phyloP scores from a whole-genome alignment of 2,329 filamentous ascomycete species.

The Nothophoma quercina region DNA sequence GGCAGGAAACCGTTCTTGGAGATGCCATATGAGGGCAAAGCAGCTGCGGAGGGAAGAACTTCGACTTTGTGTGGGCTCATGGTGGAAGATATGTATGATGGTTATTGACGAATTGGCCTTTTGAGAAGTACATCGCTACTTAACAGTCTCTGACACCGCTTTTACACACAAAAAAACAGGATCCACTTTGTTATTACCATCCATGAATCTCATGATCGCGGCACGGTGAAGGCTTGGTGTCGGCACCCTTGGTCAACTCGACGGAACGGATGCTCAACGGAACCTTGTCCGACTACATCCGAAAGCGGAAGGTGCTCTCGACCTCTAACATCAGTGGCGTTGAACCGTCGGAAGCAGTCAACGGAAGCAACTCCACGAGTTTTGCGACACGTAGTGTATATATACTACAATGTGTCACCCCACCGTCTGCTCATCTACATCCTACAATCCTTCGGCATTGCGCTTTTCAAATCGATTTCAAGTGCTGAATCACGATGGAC shows the following conservation, averaged over 20 bases:
- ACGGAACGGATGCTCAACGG: constrained; percentile 11
- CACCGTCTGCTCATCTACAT: constrained; percentile 3
- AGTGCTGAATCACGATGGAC: constrained; percentile 32
- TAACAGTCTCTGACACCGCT: constrained; percentile 26
- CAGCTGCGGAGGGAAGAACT: constrained; percentile 30
- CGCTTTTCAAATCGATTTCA: constrained; percentile 4
- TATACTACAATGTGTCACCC: constrained; percentile 12
- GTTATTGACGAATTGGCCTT: not conserved
- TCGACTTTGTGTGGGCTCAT: constrained; percentile 43
- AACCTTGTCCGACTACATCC: constrained; percentile 5
- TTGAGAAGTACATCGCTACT: constrained; percentile 12
- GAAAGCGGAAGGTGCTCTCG: constrained; percentile 26
- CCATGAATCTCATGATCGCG: constrained; percentile 17
- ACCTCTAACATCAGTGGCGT: constrained; percentile 2
- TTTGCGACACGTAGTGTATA: constrained; percentile 25
- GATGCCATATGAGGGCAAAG: constrained; percentile 77
- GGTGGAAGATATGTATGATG: constrained; percentile 3
- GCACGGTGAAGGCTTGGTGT: constrained; percentile 6
- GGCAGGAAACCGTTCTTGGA: constrained; percentile 84
- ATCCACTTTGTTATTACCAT: constrained; percentile 10
- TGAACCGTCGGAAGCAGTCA: constrained; percentile 10
- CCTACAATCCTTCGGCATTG: not conserved
- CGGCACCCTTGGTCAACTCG: constrained; percentile 3
- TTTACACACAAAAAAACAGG: constrained; percentile 21
- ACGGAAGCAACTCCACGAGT: constrained; percentile 15